A percentile compares a stretch with the other conserved stretches of the same genome.
phyloP scores from a whole-genome alignment of 257 asterid species.

The Rehmannia glutinosa region DNA sequence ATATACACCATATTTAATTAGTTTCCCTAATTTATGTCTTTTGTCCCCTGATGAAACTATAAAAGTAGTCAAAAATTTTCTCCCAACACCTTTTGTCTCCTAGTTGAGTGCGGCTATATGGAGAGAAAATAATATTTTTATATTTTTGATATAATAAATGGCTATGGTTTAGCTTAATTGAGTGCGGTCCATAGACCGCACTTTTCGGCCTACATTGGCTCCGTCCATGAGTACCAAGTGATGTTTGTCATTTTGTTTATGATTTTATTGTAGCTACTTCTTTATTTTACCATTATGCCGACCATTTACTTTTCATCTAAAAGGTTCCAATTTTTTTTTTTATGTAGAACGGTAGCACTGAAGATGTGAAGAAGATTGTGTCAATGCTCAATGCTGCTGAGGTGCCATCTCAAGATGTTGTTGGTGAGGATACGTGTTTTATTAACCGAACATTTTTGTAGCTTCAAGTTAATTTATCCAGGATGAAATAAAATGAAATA shows the following conservation, averaged over 20 bases:
- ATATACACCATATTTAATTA: too few relatives aligned
- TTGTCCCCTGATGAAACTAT: too few relatives aligned
- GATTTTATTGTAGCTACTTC: not conserved
- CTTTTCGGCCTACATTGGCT: too few relatives aligned
- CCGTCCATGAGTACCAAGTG: too few relatives aligned
- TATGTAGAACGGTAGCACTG: conserved; percentile 80
- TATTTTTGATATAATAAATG: too few relatives aligned
- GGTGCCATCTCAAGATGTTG: conserved; percentile 86
- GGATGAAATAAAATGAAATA: not conserved
- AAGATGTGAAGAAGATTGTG: conserved; percentile 90
- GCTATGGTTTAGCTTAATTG: too few relatives aligned
- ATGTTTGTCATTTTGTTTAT: not conserved
- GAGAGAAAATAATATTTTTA: too few relatives aligned
- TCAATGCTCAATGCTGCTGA: conserved; percentile 69
- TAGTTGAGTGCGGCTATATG: too few relatives aligned
- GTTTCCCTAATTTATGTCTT: too few relatives aligned
- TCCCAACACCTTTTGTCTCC: too few relatives aligned
- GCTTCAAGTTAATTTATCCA: not conserved
- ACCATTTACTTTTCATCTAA: not conserved
- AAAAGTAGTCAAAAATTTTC: too few relatives aligned
- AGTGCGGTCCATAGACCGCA: too few relatives aligned
- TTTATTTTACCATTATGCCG: not conserved
- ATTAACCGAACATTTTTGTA: not conserved
- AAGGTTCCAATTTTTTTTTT: not conserved
- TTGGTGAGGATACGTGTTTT: conserved; percentile 53